Percentiles rank a stretch among this genome's conserved stretches.
Conservation (phyloP, 352 stramenopile genomes). For the Thalassiosira mediterranea region DNA sequence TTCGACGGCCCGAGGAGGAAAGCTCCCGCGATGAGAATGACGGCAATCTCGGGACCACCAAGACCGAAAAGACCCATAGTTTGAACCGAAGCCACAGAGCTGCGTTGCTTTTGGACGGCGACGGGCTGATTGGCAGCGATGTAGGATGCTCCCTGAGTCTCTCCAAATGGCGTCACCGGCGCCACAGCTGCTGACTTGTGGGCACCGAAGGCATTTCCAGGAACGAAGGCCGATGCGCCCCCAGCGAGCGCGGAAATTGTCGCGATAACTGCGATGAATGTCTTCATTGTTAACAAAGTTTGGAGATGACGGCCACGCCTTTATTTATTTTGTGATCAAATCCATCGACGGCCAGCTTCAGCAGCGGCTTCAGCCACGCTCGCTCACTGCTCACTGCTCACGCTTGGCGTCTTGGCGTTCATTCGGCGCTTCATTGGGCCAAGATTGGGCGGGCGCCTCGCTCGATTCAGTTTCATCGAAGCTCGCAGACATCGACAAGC, state of each 20-base stretch:
- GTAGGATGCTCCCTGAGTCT: constrained; percentile 38
- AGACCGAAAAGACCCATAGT: constrained; percentile 86
- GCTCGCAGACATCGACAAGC: no score
- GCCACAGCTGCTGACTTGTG: constrained; percentile 16
- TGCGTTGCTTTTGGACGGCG: constrained; percentile 64
- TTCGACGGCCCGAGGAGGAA: constrained; percentile 86
- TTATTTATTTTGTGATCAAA: no score
- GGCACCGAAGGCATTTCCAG: constrained; percentile 41
- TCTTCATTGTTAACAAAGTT: no score
- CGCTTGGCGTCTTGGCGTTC: no score
- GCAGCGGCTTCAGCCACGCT: no score
- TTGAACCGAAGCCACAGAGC: constrained; percentile 75
- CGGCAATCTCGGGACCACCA: constrained; percentile 84
- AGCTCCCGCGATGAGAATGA: constrained; percentile 84
- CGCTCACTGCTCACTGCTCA: no score
- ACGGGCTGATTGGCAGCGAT: constrained; percentile 48
- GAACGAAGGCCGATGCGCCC: constrained; percentile 42
- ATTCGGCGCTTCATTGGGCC: no score
- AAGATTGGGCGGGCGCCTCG: no score
- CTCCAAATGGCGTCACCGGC: constrained; percentile 19
- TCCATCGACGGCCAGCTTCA: no score
- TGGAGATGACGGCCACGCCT: no score
- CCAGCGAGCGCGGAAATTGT: constrained; percentile 27
- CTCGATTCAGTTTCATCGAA: no score
- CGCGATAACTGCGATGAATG: constrained; percentile 21